phyloP scores from a whole-genome alignment of 2,329 filamentous ascomycete species.

The Tetracladium maxilliforme region DNA sequence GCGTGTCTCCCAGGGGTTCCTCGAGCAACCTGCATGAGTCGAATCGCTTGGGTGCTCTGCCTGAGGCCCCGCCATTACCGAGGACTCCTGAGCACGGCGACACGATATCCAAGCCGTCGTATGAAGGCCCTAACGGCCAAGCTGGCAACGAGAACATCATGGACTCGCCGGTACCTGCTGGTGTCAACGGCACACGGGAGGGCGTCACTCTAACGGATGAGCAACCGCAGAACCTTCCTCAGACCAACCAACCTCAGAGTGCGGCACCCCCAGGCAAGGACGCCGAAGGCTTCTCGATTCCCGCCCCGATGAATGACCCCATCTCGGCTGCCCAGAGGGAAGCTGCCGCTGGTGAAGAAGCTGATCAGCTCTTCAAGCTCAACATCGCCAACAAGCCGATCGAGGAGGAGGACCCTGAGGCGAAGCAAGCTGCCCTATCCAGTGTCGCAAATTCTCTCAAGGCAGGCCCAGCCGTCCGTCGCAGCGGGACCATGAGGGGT shows the following conservation, averaged over 20 bases:
- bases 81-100: too few relatives aligned
- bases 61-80: conserved; percentile 34
- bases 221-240: too few relatives aligned
- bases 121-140: conserved; percentile 18
- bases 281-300: conserved; percentile 64
- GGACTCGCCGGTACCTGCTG: too few relatives aligned
- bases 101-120: too few relatives aligned
- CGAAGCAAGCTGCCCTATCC: conserved; percentile 57
- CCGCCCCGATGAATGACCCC: conserved; percentile 43
- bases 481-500: conserved; percentile 66
- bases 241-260: conserved; percentile 11
- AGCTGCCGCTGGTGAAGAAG: conserved; percentile 35
- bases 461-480: conserved; percentile 48
- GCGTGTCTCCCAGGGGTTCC: conserved; percentile 43
- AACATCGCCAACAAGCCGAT: conserved; percentile 70
- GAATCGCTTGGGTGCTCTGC: conserved; percentile 24
- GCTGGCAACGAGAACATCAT: too few relatives aligned
- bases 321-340: conserved; percentile 63
- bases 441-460: conserved; percentile 63
- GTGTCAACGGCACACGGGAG: too few relatives aligned
- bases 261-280: conserved; percentile 37
- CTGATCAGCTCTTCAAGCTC: conserved; percentile 60
- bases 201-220: too few relatives aligned
- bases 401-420: conserved; percentile 61
- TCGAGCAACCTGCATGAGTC: conserved; percentile 42